Conservation (phyloP, 2,329 filamentous ascomycete genomes). For the Diaporthe ampelina region DNA sequence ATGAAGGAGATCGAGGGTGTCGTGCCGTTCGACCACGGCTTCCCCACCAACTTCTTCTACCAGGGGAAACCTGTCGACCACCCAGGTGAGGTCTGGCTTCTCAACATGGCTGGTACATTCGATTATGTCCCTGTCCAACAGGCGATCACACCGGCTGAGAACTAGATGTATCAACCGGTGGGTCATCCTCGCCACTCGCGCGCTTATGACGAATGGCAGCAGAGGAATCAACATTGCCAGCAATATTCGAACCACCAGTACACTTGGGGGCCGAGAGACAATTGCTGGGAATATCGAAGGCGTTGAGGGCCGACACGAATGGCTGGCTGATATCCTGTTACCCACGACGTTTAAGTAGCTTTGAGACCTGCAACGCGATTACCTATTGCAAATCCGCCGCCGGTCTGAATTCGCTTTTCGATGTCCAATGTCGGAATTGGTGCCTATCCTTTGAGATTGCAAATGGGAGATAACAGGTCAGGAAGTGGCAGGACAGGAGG, state of each 20-base stretch:
- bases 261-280: conserved; percentile 5
- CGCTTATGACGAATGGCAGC: neutral
- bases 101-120: conserved; percentile 62
- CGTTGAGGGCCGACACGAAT: conserved; percentile 7
- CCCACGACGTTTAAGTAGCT: neutral
- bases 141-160: conserved; percentile 40
- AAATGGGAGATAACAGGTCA: too few species aligned
- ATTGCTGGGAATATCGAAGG: conserved; percentile 1
- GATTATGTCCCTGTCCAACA: conserved; percentile 62
- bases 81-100: conserved; percentile 58
- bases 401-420: neutral
- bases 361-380: neutral
- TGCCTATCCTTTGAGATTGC: neutral
- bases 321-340: neutral
- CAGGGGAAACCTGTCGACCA: conserved; percentile 54
- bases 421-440: neutral
- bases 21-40: conserved; percentile 74
- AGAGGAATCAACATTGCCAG: conserved; percentile 7
- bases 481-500: too few species aligned
- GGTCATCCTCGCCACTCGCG: neutral
- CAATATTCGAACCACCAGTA: conserved; percentile 8
- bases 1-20: conserved; percentile 76
- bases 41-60: conserved; percentile 73
- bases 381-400: neutral
- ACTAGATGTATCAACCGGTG: conserved; percentile 15